Percentiles rank a stretch among this genome's conserved stretches.
Conservation (phyloP, 352 stramenopile species). For the Lagenidium giganteum region DNA sequence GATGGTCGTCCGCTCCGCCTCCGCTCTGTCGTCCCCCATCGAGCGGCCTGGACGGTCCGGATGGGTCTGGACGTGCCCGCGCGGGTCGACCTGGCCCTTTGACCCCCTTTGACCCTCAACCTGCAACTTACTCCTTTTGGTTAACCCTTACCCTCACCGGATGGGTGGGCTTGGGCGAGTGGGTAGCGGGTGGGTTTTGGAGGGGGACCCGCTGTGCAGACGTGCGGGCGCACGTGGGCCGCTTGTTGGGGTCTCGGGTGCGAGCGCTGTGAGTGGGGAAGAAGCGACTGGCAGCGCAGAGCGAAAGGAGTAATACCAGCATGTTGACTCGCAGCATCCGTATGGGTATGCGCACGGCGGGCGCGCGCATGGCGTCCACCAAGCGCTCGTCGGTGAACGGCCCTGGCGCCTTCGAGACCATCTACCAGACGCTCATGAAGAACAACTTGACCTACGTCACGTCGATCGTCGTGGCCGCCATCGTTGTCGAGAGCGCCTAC, state of each 20-base stretch:
- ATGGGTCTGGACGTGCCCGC: too few species aligned
- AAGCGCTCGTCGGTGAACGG: constrained; percentile 80
- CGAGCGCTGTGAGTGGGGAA: neutral
- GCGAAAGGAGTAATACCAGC: constrained; percentile 1
- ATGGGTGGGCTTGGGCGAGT: neutral
- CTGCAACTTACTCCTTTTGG: too few species aligned
- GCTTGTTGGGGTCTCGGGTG: too few species aligned
- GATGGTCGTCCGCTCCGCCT: neutral
- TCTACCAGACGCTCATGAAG: constrained; percentile 83
- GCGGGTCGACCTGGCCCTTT: too few species aligned
- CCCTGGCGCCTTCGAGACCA: constrained; percentile 47
- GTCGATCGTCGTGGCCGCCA: constrained; percentile 59
- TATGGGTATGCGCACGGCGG: constrained; percentile 25
- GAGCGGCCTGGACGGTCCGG: too few species aligned
- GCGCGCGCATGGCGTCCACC: constrained; percentile 43
- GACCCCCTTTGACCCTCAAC: too few species aligned
- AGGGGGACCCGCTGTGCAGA: too few species aligned
- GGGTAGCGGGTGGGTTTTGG: too few species aligned
- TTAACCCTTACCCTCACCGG: neutral
- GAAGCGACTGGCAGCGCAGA: neutral
- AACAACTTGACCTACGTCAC: constrained; percentile 78
- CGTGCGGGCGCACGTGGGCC: too few species aligned
- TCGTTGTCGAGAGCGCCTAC: constrained; percentile 73
- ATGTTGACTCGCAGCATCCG: constrained; percentile 63
- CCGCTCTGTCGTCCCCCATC: too few species aligned